Evolutionary conservation across 257 asterid species (phyloP).

Genomic region (Nemophila menziesii): DNA sequence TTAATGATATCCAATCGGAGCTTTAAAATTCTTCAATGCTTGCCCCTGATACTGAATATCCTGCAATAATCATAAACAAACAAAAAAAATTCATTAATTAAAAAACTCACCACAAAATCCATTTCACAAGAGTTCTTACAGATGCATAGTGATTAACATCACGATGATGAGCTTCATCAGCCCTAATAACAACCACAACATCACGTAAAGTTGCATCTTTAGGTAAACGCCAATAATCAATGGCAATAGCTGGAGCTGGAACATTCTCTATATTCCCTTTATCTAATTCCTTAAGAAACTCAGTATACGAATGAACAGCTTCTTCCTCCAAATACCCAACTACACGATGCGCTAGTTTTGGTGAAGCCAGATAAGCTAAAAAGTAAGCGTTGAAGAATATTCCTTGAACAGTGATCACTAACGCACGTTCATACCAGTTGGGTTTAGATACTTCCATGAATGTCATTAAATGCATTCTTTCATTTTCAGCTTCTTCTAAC

Average conservation of each 20-base stretch:
- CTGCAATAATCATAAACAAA: too few species aligned
- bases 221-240: slow-evolving; percentile 78
- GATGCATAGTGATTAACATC: slow-evolving; percentile 93
- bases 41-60: too few species aligned
- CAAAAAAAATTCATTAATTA: too few species aligned
- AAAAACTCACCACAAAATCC: too few species aligned
- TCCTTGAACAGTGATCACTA: slow-evolving; percentile 60
- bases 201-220: slow-evolving; percentile 57
- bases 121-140: slow-evolving; percentile 23
- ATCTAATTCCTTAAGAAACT: slow-evolving; percentile 48
- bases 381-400: slow-evolving; percentile 70
- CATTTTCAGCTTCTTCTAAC: slow-evolving; percentile 61
- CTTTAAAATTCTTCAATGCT: too few species aligned
- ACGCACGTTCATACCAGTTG: slow-evolving; percentile 51
- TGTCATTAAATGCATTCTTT: slow-evolving; percentile 72
- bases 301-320: slow-evolving; percentile 55
- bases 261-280: slow-evolving; percentile 65
- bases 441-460: slow-evolving; percentile 72
- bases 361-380: slow-evolving; percentile 40
- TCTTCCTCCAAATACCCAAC: slow-evolving; percentile 70
- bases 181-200: slow-evolving; percentile 63
- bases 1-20: too few species aligned
- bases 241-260: slow-evolving; percentile 85
- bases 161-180: slow-evolving; percentile 95
- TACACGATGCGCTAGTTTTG: slow-evolving; percentile 58